Evolutionary conservation across 23 red algal species (phyloP).

Genomic region (Gracilaria gracilis): DNA sequence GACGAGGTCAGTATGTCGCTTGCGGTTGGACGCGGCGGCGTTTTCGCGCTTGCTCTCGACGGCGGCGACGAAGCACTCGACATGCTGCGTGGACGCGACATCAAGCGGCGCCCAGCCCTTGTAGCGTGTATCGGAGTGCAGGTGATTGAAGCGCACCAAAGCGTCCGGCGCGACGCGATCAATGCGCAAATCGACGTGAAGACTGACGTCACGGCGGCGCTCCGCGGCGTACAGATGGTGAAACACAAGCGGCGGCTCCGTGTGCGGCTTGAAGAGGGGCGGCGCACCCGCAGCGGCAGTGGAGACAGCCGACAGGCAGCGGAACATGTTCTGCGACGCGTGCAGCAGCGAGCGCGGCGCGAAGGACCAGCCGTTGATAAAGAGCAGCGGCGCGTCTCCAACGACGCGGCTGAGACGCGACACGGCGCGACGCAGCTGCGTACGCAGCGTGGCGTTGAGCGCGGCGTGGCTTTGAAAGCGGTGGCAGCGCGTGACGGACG

Average conservation of each 20-base stretch:
- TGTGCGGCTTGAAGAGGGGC: slow-evolving; percentile 6
- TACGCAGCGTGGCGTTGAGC: not conserved
- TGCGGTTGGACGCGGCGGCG: not conserved
- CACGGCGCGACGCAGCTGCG: not conserved
- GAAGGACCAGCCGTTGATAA: slow-evolving; percentile 44
- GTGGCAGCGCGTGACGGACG: slow-evolving; percentile 27
- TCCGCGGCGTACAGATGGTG: not conserved
- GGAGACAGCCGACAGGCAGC: slow-evolving; percentile 38
- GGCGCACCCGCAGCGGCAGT: slow-evolving; percentile 13
- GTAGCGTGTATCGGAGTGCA: slow-evolving; percentile 52
- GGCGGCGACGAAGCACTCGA: not conserved
- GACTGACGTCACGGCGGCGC: not conserved
- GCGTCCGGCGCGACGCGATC: not conserved
- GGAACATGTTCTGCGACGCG: slow-evolving; percentile 28
- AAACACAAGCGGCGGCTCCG: not conserved
- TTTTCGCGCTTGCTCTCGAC: not conserved
- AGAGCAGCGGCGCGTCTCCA: slow-evolving; percentile 1
- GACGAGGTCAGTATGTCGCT: slow-evolving; percentile 28
- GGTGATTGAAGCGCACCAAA: slow-evolving; percentile 62
- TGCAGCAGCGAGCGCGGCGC: slow-evolving; percentile 2
- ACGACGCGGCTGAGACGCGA: not conserved
- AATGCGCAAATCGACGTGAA: slow-evolving; percentile 18
- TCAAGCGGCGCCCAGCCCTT: slow-evolving; percentile 29
- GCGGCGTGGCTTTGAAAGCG: not conserved
- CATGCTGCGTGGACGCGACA: slow-evolving; percentile 3